Base-by-base conservation (phyloP, 2,329 filamentous ascomycete genomes). In the Aspergillus neotritici region DNA sequence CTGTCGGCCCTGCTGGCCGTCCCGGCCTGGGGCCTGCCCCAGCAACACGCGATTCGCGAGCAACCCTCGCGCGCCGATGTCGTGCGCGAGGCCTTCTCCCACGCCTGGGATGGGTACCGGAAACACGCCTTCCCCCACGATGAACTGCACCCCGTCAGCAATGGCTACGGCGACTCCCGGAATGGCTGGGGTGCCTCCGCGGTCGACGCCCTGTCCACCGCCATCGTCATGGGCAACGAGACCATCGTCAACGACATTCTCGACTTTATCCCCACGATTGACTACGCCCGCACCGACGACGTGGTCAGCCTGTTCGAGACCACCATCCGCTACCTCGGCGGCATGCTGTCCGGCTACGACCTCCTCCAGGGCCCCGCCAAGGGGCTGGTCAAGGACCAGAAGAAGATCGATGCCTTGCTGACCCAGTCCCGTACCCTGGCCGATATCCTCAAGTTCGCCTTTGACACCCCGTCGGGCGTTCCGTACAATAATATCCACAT, bases 161-260 rank as follows among this genome's bases (percentile, higher is more conserved):
- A 87, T 52, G 66, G 65, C 1, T 83, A 69, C 47, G 72, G 73
- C 15, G 82, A 94, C 62, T 85, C 86, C 42, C 77, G 85, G 49
- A 90, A 90, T 58, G 83, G 80, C 41, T 94, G 88, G 88, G 88
- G 87, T 16, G 86, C 87, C 25, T 89, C 83, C 33, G 86, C 87
- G 1, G 77, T 93, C 11, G 88, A 94, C 62, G 85, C 86, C 2
- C 72, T 94, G 36, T 84, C 80, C 46, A 94, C 88, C 0, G 87
- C 87, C 6, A 71, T 90, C 37, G 66, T 94, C 16, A 91, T 94
- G 85, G 75, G 77, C 31, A 76, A 87, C 34, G 68, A 72, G 21
- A 71, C 82, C 12, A 80, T 86, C 16, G 81, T 93, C 11, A 70
- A 82, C 33, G 72, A 81, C 41, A 89, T 94, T 50, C 65, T 94